These are phyloP conservation scores for Peronospora farinosa DNA, from an alignment of 352 stramenopile genomes.

Conservation along the genomic window DNA sequence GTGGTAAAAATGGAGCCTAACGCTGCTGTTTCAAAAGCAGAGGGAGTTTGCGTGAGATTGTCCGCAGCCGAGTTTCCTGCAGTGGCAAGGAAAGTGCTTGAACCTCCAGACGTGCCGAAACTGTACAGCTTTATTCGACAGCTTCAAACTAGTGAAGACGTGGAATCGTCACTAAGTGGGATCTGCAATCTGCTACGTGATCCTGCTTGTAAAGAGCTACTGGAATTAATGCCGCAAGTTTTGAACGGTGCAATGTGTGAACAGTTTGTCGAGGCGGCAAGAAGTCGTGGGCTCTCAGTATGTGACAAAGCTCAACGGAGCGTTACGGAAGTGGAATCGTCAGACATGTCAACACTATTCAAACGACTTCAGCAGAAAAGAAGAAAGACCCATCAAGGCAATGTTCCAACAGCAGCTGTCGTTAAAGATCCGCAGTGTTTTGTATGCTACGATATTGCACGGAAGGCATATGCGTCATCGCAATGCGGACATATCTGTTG, in stretches of 20 bases:
- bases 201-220: constrained; percentile 41
- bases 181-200: constrained; percentile 50
- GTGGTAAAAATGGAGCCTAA: constrained; percentile 7
- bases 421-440: constrained; percentile 78
- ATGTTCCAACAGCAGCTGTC: constrained; percentile 36
- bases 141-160: constrained; percentile 36
- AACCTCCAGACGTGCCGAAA: constrained; percentile 36
- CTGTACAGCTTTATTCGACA: constrained; percentile 60
- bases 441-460: constrained; percentile 79
- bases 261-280: constrained; percentile 42
- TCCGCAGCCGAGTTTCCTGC: constrained; percentile 39
- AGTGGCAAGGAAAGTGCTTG: constrained; percentile 50
- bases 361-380: constrained; percentile 62
- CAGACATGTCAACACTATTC: constrained; percentile 47
- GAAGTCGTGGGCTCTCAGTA: constrained; percentile 29
- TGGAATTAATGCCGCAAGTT: constrained; percentile 62
- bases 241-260: constrained; percentile 38
- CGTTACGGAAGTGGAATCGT: constrained; percentile 4
- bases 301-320: constrained; percentile 2
- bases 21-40: constrained; percentile 3
- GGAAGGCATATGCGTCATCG: constrained; percentile 61
- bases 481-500: constrained; percentile 83
- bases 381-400: constrained; percentile 36
- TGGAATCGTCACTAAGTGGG: constrained; percentile 33
- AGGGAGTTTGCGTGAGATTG: constrained; percentile 14